Evolutionary conservation across 805 yeast genomes (phyloP), one percentile per base, ranked within the genome.

Genomic region (Starmerella powellii): DNA sequence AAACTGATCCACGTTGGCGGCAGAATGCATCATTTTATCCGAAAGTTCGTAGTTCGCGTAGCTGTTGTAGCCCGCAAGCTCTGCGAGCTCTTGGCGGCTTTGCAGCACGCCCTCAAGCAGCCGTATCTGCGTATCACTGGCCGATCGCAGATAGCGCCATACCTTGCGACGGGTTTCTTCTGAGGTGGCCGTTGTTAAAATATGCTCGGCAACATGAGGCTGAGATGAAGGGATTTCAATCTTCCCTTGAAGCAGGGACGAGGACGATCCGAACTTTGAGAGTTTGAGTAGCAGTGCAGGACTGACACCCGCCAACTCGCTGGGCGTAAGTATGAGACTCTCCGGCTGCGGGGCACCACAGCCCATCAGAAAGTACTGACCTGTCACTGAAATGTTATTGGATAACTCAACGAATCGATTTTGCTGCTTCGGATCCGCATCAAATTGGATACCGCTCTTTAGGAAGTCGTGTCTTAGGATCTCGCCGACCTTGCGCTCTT

Each of bases 1-100:
- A 50, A 91, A 86, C 8, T 77, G 67, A 47, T 66, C 59, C 2
- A 87, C 98, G 53, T 83, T 76, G 30, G 73, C 74, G 0, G 95
- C 93, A 8, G 63, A 70, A 47, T 76, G 76, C 8, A 94, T 94
- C 94, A 91, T 83, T 59, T 91, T 91, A 47, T 85, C 94, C 46
- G 74, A 76, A 27, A 91, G 63, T 56, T 84, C 93, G 56, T 91
- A 87, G 31, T 80, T 78, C 0, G 88, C 75, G 61, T 66, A 91
- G 28, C 80, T 76, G 18, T 63, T 52, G 55, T 74, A 73, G 0
- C 93, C 88, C 64, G 88, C 66, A 62, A 84, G 66, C 35, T 68
- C 67, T 0, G 97, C 86, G 28, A 91, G 62, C 1, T 74, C 63
- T 2, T 80, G 80, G 43, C 98, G 66, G 47, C 75, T 71, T 41